Evolutionary conservation across 2,329 filamentous ascomycete genomes (phyloP).

Genomic region (Botryotinia narcissicola): DNA sequence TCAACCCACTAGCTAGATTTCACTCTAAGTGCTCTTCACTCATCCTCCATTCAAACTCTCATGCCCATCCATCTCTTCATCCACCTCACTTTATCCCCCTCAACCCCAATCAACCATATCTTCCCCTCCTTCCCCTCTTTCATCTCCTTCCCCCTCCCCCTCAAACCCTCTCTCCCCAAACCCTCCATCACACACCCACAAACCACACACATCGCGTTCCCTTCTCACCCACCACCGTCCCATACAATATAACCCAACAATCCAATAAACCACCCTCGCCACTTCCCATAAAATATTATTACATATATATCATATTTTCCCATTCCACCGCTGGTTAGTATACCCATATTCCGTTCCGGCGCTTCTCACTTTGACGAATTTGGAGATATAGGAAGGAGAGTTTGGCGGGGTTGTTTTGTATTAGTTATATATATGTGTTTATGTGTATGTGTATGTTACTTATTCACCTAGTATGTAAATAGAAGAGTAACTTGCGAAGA

Average conservation of each 20-base stretch:
- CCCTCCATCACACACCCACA: conserved; percentile 13
- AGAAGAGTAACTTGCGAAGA: neutral
- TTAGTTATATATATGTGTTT: neutral
- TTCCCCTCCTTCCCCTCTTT: too few relatives aligned
- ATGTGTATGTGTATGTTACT: too few relatives aligned
- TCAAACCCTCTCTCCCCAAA: too few relatives aligned
- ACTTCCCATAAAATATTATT: neutral
- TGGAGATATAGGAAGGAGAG: neutral
- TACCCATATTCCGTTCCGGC: neutral
- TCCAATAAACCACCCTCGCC: neutral
- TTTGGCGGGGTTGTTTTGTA: neutral
- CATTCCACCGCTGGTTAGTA: neutral
- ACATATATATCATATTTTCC: neutral
- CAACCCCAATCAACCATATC: neutral
- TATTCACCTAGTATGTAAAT: neutral
- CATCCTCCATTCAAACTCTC: neutral
- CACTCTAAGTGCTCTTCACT: neutral
- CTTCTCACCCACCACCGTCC: neutral
- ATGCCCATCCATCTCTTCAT: too few relatives aligned
- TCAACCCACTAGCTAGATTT: neutral
- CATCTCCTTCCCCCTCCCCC: too few relatives aligned
- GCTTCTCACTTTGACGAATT: accelerated
- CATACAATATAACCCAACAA: too few relatives aligned
- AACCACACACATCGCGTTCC: neutral
- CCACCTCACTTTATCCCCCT: too few relatives aligned